These are phyloP conservation scores for Blechomonas ayalai DNA, from an alignment of 208 protist genomes.

Conservation along the genomic window DNA sequence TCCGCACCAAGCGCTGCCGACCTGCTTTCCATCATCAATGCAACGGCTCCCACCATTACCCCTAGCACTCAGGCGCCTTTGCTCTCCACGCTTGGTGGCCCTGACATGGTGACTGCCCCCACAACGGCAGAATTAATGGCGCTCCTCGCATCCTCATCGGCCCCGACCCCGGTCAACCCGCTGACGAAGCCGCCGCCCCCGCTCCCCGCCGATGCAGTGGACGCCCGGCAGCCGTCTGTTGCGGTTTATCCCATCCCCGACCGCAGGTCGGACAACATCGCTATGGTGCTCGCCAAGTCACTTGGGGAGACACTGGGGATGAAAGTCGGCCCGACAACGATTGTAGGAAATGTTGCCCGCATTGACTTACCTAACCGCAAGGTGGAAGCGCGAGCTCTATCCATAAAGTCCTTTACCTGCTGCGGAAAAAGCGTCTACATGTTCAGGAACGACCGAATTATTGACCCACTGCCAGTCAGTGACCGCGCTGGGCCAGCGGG, in stretches of 20 bases:
- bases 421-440: slow-evolving; percentile 66
- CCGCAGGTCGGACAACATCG: slow-evolving; percentile 47
- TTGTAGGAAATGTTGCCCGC: slow-evolving; percentile 76
- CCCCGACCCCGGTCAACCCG: slow-evolving; percentile 18
- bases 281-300: slow-evolving; percentile 63
- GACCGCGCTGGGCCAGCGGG: background rate
- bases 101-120: slow-evolving; percentile 11
- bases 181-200: slow-evolving; percentile 63
- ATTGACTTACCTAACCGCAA: slow-evolving; percentile 78
- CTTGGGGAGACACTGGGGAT: slow-evolving; percentile 78
- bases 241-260: slow-evolving; percentile 78
- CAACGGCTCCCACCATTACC: background rate
- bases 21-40: slow-evolving; percentile 2
- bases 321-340: slow-evolving; percentile 71
- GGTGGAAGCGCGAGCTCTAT: slow-evolving; percentile 75
- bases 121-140: slow-evolving; percentile 54
- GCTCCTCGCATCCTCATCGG: slow-evolving; percentile 21
- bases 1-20: background rate
- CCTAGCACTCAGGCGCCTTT: background rate
- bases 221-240: slow-evolving; percentile 64
- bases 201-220: slow-evolving; percentile 57
- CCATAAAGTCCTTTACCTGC: slow-evolving; percentile 71
- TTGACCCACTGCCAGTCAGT: too few relatives aligned
- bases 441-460: slow-evolving; percentile 87
- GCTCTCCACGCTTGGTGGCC: background rate